These are phyloP conservation scores for Dictyostelium capitatum DNA, from an alignment of 78 protist genomes.

Conservation along the genomic window DNA sequence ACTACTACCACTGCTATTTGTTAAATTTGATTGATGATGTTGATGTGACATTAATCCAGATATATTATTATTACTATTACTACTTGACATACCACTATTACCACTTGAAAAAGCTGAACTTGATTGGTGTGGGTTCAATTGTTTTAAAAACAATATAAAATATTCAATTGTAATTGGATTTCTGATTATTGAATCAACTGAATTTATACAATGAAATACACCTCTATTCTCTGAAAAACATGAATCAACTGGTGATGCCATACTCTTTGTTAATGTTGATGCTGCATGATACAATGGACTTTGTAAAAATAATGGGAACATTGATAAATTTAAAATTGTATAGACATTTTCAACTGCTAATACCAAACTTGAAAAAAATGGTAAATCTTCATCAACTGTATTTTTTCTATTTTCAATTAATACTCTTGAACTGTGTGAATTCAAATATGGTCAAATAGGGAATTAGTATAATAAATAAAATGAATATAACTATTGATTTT, in stretches of 20 bases:
- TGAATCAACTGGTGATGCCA: not conserved
- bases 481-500: not conserved
- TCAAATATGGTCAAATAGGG: not conserved
- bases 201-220: not conserved
- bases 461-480: no score
- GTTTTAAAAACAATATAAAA: slow-evolving; percentile 37
- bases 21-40: not conserved
- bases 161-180: slow-evolving; percentile 67
- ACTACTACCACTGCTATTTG: not conserved
- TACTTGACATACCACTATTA: not conserved
- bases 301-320: slow-evolving; percentile 66
- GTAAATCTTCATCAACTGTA: slow-evolving; percentile 3
- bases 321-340: slow-evolving; percentile 43
- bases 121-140: not conserved
- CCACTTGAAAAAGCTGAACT: not conserved
- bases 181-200: slow-evolving; percentile 27
- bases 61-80: not conserved
- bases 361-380: slow-evolving; percentile 29
- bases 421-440: not conserved
- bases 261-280: not conserved
- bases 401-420: slow-evolving; percentile 2
- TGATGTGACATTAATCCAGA: slow-evolving; percentile 1
- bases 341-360: slow-evolving; percentile 49
- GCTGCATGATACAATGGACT: slow-evolving; percentile 54
- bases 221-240: slow-evolving; percentile 7